Evolutionary conservation across 2,329 filamentous ascomycete species (phyloP), one percentile per base, ranked within the genome.

Genomic region (Fusarium sp.): DNA sequence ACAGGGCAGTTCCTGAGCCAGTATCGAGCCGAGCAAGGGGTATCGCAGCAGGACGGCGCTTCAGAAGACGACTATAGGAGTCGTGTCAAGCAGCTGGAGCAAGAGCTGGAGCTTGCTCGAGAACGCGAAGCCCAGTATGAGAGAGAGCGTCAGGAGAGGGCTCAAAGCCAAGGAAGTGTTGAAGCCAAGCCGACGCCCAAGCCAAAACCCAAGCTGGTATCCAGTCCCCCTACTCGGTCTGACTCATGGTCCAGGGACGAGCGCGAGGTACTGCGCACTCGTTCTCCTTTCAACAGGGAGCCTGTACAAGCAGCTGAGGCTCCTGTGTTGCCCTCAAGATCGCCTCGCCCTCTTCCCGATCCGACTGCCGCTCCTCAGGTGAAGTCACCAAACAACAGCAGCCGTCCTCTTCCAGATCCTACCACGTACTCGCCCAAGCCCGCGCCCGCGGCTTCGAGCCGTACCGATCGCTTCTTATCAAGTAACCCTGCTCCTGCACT

Each of bases 1-100:
- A 89, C 88, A 57, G 93, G 93, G 3, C 93, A 97, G 71, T 93
- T 89, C 68, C 82, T 96, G 46, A 94, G 91, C 71, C 90, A 97
- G 72, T 96, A 97, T 72, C 89, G 92, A 73, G 87, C 88, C 17
- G 88, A 92, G 65, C 87, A 71, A 74, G 80, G 59, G 69, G 54
- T 53, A 10, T 39, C 63, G 38, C 62, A 66, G 15, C 57, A 66
- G 23, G 65, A 69, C 32, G 61, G 71, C 17, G 75, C 72, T 23
- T 75, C 73, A 71, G 42, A 75, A 21, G 67, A 73, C 15, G 79
- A 80, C 49, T 83, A 94, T 73, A 85, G 81, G 61, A 84, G 82
- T 62, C 87, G 93, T 36, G 88, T 97, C 61, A 85, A 85, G 68
- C 89, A 97, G 72, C 82, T 98, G 6, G 94, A 98, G 76, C 82